A percentile compares a stretch with the other conserved stretches of the same genome.
phyloP scores from a whole-genome alignment of 371 early-diverging fungal genomes.

The Mortierella sp. region DNA sequence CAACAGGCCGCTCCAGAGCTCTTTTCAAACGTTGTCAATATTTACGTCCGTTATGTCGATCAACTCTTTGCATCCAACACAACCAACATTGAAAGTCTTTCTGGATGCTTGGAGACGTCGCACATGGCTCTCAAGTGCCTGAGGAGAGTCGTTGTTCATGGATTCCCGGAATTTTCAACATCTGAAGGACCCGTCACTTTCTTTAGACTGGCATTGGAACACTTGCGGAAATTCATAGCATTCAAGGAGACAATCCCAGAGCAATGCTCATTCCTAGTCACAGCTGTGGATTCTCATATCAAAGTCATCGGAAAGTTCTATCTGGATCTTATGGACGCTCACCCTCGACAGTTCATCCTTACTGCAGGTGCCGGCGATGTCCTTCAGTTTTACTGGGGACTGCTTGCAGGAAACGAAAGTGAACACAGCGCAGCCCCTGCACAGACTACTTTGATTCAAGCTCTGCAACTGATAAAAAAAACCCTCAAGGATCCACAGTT shows the following conservation, averaged over 20 bases:
- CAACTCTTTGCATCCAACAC: slow-evolving; percentile 51
- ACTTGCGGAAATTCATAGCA: slow-evolving; percentile 70
- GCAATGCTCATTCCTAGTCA: slow-evolving; percentile 53
- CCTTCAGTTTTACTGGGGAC: slow-evolving; percentile 83
- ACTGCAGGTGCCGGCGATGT: slow-evolving; percentile 76
- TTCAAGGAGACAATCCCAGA: slow-evolving; percentile 56
- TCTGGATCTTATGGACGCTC: slow-evolving; percentile 76
- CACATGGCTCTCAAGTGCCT: slow-evolving; percentile 77
- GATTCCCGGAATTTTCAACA: slow-evolving; percentile 77
- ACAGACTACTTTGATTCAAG: slow-evolving; percentile 73
- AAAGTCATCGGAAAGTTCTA: slow-evolving; percentile 89
- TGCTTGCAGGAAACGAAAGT: slow-evolving; percentile 56
- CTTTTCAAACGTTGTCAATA: slow-evolving; percentile 69
- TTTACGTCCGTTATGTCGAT: slow-evolving; percentile 69
- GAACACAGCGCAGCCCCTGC: slow-evolving; percentile 41
- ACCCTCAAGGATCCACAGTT: slow-evolving; percentile 73
- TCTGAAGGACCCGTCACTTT: slow-evolving; percentile 71
- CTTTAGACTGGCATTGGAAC: slow-evolving; percentile 63
- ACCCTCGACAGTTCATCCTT: slow-evolving; percentile 79
- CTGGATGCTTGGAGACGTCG: slow-evolving; percentile 63
- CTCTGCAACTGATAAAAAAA: slow-evolving; percentile 73
- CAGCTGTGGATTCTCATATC: slow-evolving; percentile 64
- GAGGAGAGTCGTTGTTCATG: slow-evolving; percentile 78
- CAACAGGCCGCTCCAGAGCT: slow-evolving; percentile 75
- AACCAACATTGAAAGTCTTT: slow-evolving; percentile 45